Conservation (phyloP, 1,284 basidiomycete genomes). For the Ustilago xerochloae region DNA sequence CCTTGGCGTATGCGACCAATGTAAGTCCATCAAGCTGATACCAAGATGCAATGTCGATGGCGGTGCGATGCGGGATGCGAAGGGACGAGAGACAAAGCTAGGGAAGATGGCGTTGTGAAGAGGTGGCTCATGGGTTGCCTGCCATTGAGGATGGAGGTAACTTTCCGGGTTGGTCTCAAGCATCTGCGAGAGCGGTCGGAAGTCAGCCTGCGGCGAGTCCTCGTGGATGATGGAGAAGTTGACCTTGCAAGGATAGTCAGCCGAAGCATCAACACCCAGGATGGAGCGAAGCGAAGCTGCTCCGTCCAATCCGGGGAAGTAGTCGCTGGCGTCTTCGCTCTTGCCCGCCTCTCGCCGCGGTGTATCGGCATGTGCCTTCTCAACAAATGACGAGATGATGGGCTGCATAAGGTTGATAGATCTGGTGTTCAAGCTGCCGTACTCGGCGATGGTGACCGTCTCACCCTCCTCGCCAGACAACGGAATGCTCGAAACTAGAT, state of each 20-base stretch:
- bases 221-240: slow-evolving; percentile 68
- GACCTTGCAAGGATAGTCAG: slow-evolving; percentile 48
- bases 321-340: slow-evolving; percentile 24
- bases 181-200: slow-evolving; percentile 62
- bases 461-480: slow-evolving; percentile 48
- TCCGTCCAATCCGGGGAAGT: slow-evolving; percentile 38
- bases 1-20: slow-evolving; percentile 67
- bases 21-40: slow-evolving; percentile 69
- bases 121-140: slow-evolving; percentile 48
- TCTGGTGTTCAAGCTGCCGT: slow-evolving; percentile 67
- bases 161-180: slow-evolving; percentile 63
- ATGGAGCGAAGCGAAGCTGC: slow-evolving; percentile 36
- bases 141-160: slow-evolving; percentile 64
- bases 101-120: slow-evolving; percentile 66
- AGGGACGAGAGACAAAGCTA: slow-evolving; percentile 64
- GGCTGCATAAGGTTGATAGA: slow-evolving; percentile 65
- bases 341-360: slow-evolving; percentile 21
- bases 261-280: slow-evolving; percentile 26
- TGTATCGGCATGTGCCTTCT: slow-evolving; percentile 31
- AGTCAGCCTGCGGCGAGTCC: slow-evolving; percentile 65
- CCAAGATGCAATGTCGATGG: slow-evolving; percentile 66
- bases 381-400: slow-evolving; percentile 63
- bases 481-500: slow-evolving; percentile 56
- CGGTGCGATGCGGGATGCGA: slow-evolving; percentile 67
- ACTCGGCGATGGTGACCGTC: slow-evolving; percentile 67